Percentiles rank a stretch among this genome's conserved stretches.
These are phyloP conservation scores for Trichoderma semiorbis DNA, from an alignment of 2,329 filamentous ascomycete species.

Conservation along the genomic window DNA sequence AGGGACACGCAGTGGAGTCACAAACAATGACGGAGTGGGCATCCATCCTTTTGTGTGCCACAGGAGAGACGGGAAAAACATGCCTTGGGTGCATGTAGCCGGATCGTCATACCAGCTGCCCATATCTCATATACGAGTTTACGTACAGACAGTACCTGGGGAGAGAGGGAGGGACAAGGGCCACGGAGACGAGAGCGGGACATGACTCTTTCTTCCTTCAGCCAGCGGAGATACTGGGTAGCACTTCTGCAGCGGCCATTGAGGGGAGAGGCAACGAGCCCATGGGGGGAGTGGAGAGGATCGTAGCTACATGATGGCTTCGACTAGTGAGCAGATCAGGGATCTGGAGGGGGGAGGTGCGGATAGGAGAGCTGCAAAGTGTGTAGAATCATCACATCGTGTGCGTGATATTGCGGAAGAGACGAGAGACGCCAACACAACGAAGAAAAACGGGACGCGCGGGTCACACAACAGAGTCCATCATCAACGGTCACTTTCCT, in stretches of 20 bases:
- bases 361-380: not conserved
- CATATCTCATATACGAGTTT: not conserved
- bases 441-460: conserved; percentile 15
- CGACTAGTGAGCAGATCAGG: not conserved
- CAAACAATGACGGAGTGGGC: not conserved
- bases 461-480: conserved; percentile 15
- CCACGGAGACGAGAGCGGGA: not conserved
- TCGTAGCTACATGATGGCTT: conserved; percentile 1
- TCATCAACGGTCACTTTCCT: conserved; percentile 9
- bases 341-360: not conserved
- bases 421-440: conserved; percentile 1
- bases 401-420: conserved; percentile 6
- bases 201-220: not conserved
- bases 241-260: not conserved
- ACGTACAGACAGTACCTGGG: not conserved
- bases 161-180: not conserved
- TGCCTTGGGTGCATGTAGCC: conserved; percentile 6
- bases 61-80: not conserved
- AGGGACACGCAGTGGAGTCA: not conserved
- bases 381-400: not conserved
- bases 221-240: not conserved
- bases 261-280: not conserved
- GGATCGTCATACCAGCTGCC: conserved; percentile 1
- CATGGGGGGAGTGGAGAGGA: conserved; percentile 8
- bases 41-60: not conserved